These are phyloP conservation scores for Epichloe brachyelytri DNA, from an alignment of 2,329 filamentous ascomycete species.

Conservation along the genomic window DNA sequence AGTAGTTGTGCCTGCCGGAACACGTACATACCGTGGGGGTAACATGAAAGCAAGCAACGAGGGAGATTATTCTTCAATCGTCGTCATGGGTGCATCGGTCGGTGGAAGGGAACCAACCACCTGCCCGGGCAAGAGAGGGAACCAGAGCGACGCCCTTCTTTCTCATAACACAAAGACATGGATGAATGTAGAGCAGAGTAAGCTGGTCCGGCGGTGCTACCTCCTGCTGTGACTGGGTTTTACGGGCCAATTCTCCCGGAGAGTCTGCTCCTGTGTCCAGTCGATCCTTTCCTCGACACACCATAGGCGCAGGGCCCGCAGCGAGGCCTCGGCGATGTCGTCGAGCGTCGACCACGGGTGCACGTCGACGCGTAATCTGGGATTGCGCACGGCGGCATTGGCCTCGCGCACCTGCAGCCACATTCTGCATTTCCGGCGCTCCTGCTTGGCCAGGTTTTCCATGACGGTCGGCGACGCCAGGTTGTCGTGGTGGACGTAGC, in stretches of 20 bases:
- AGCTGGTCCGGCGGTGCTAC: background rate
- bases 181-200: too few species aligned
- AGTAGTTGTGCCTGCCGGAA: too few species aligned
- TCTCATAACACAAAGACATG: too few species aligned
- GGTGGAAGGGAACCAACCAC: too few species aligned
- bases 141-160: too few species aligned
- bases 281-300: conserved; percentile 30
- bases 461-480: conserved; percentile 4
- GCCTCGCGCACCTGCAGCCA: conserved; percentile 21
- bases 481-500: conserved; percentile 16
- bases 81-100: too few species aligned
- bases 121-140: too few species aligned
- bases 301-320: conserved; percentile 31
- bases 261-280: conserved; percentile 29
- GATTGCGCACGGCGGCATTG: conserved; percentile 16
- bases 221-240: background rate
- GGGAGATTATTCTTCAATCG: too few species aligned
- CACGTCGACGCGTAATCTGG: conserved; percentile 19
- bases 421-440: conserved; percentile 14
- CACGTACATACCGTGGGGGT: too few species aligned
- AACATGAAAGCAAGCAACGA: too few species aligned
- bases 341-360: conserved; percentile 31
- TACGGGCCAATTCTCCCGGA: conserved; percentile 13
- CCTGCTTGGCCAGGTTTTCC: conserved; percentile 13
- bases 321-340: conserved; percentile 25